Evolutionary conservation across 176 grass and related monocot species (phyloP), one percentile per base, ranked within the genome.

Genomic region (Aegilops umbellulata): DNA sequence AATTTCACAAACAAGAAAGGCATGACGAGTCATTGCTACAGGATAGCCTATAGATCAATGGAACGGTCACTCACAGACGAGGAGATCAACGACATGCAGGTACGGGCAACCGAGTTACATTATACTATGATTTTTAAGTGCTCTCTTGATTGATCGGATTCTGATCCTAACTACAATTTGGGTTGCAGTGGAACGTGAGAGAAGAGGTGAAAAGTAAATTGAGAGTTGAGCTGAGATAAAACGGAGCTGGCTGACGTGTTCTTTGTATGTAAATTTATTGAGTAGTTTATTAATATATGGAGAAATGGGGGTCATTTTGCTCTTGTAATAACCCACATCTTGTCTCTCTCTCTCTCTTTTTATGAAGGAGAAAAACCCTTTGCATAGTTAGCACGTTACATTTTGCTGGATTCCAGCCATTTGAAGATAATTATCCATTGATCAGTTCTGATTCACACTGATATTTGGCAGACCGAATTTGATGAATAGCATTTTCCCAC

Each of bases 1-100:
- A 95, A 95, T 92, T 95, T 95, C 63, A 98, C 97, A 9, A 95
- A 95, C 79, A 98, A 98, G 88, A 95, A 98, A 88, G 97, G 97
- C 46, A 94, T 95, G 94, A 95, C 97, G 9, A 98, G 97, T 58
- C 94, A 98, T 80, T 98, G 93, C 86, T 95, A 98, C 76, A 91
- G 97, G 78, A 94, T 98, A 85, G 89, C 93, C 8, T 98, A 94
- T 83, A 90, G 96, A 73, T 95, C 93, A 17, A 98, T 90, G 91
- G 96, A 98, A 63, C 87, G 93, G 15, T 98, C 96, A 3, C 93
- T 98, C 15, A 94, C 96, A 6, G 93, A 98, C 14, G 91, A 98
- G 58, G 93, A 98, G 80, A 98, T 98, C 64, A 98, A 98, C 11
- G 60, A 89, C 15, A 61, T 98, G 74, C 96, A 95, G 96, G 96